phyloP scores from a whole-genome alignment of 176 grass and related monocot species.

The Hsuehochloa calcarea region DNA sequence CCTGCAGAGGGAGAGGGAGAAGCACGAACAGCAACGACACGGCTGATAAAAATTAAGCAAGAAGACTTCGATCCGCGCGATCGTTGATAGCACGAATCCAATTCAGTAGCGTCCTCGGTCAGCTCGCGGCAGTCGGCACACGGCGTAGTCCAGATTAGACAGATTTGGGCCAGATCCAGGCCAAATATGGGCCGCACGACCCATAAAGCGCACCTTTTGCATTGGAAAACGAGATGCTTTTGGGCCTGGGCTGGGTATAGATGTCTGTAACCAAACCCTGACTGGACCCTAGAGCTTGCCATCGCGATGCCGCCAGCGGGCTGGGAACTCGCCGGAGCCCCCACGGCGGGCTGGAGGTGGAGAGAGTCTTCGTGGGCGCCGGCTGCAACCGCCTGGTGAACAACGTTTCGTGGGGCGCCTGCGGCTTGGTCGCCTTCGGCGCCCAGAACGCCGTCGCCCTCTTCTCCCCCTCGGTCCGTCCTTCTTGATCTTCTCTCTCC shows the following conservation, averaged over 20 bases:
- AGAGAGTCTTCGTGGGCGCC: slow-evolving; percentile 63
- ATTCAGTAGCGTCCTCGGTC: no score
- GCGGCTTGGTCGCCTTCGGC: slow-evolving; percentile 86
- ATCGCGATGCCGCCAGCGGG: slow-evolving; percentile 37
- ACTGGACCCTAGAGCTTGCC: background rate
- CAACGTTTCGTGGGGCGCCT: slow-evolving; percentile 84
- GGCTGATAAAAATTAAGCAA: no score
- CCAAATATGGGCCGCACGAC: background rate
- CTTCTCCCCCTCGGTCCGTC: slow-evolving; percentile 67
- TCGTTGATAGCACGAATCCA: no score
- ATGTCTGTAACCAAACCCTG: background rate
- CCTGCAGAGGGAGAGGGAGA: no score
- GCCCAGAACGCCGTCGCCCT: slow-evolving; percentile 92
- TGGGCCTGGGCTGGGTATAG: background rate
- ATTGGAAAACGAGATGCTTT: background rate
- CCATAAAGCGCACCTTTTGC: background rate
- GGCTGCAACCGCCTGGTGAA: slow-evolving; percentile 97
- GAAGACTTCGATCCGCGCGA: no score
- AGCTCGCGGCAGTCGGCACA: no score
- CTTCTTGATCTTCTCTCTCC: background rate
- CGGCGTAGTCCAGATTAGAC: no score
- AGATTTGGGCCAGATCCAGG: background rate
- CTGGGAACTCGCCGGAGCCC: slow-evolving; percentile 32
- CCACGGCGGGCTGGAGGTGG: slow-evolving; percentile 19
- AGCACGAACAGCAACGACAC: no score